Conservation (phyloP, 2,329 filamentous ascomycete genomes). For the Sclerotinia subarctica region DNA sequence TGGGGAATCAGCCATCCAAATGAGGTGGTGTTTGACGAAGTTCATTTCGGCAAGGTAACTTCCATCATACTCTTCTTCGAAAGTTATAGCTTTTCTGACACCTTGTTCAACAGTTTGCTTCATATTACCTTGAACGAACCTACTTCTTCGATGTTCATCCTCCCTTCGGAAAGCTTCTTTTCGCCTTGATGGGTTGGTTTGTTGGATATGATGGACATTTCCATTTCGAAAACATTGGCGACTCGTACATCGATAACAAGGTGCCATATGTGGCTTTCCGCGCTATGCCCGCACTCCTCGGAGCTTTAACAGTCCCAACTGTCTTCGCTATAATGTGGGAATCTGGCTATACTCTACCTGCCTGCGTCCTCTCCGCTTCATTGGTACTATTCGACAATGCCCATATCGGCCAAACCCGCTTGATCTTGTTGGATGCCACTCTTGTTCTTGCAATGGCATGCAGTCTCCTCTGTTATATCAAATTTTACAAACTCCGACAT, state of each 20-base stretch:
- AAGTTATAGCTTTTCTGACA: constrained; percentile 19
- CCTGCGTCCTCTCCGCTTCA: constrained; percentile 80
- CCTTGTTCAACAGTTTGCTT: constrained; percentile 57
- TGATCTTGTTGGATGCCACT: constrained; percentile 93
- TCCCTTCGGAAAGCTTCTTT: constrained; percentile 95
- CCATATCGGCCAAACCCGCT: constrained; percentile 90
- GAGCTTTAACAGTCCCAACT: constrained; percentile 88
- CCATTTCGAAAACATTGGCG: constrained; percentile 98
- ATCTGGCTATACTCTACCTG: constrained; percentile 93
- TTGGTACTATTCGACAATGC: constrained; percentile 95
- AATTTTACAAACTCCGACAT: constrained; percentile 95
- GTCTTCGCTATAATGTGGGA: constrained; percentile 99
- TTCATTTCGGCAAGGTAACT: constrained; percentile 95
- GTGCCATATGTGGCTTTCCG: constrained; percentile 97
- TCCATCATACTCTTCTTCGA: background rate
- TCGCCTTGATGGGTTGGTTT: constrained; percentile 95
- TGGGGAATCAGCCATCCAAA: constrained; percentile 94
- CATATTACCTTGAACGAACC: constrained; percentile 86
- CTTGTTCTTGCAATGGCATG: constrained; percentile 95
- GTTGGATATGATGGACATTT: constrained; percentile 97
- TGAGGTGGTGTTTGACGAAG: constrained; percentile 97
- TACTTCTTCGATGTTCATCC: constrained; percentile 99
- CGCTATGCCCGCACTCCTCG: constrained; percentile 85
- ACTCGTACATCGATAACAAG: constrained; percentile 95
- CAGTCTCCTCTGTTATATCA: constrained; percentile 89